Percentiles rank a stretch among this genome's conserved stretches.
Conservation (phyloP, 345 rosid genomes). For the Syzygium aqueum region DNA sequence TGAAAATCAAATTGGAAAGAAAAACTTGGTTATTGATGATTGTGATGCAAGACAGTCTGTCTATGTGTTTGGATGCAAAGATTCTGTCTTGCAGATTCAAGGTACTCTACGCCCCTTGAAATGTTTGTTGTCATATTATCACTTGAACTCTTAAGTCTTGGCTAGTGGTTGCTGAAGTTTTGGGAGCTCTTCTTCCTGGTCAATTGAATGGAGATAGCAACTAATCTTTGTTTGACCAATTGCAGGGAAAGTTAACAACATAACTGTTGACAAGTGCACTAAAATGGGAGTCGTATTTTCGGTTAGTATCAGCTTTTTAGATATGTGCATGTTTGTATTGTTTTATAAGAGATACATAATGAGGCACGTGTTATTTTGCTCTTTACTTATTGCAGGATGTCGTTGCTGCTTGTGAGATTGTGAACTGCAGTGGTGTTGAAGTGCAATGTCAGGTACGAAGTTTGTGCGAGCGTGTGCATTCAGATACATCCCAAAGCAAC, state of each 20-base stretch:
- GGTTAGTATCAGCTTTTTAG: conserved; percentile 35
- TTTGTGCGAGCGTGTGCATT: neutral
- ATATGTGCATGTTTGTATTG: neutral
- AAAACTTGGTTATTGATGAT: conserved; percentile 75
- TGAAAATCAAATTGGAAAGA: conserved; percentile 89
- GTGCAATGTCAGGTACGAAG: conserved; percentile 89
- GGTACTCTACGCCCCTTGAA: conserved; percentile 27
- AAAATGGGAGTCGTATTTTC: conserved; percentile 85
- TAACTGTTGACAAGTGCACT: conserved; percentile 90
- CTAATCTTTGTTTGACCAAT: conserved; percentile 1
- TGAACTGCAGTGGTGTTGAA: conserved; percentile 86
- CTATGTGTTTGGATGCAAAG: conserved; percentile 91
- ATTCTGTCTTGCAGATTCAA: conserved; percentile 88
- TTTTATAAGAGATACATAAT: neutral
- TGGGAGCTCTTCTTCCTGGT: neutral
- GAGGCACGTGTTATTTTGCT: conserved; percentile 4
- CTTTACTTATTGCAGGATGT: conserved; percentile 55
- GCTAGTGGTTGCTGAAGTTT: neutral
- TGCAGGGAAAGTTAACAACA: conserved; percentile 95
- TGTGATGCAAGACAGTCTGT: conserved; percentile 94
- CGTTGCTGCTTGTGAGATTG: conserved; percentile 98
- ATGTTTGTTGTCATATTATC: neutral
- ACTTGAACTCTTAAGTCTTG: neutral
- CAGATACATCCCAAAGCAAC: neutral
- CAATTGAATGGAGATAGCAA: neutral